Evolutionary conservation across 78 protist species (phyloP).

Genomic region (Bigelowiella natans): DNA sequence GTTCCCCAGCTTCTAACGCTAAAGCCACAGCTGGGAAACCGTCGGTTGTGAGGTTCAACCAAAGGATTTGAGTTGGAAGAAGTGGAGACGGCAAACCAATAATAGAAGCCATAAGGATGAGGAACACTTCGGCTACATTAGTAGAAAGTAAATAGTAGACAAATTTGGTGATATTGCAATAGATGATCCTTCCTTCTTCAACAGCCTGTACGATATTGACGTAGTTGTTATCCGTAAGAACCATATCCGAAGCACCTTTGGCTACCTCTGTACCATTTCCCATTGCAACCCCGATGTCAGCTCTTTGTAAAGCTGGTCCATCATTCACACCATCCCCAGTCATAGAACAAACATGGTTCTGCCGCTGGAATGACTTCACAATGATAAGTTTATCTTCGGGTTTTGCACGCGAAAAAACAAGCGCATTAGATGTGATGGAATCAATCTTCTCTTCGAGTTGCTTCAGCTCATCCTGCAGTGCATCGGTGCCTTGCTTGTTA

Average conservation of each 20-base stretch:
- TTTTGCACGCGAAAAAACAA: background rate
- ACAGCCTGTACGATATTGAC: constrained; percentile 76
- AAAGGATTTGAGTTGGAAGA: background rate
- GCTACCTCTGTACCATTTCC: constrained; percentile 82
- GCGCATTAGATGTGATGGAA: background rate
- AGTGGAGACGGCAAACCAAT: background rate
- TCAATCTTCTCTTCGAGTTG: background rate
- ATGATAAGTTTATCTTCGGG: background rate
- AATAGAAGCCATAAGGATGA: background rate
- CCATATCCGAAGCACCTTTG: constrained; percentile 85
- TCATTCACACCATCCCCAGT: constrained; percentile 96
- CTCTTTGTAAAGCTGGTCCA: constrained; percentile 88
- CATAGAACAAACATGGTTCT: constrained; percentile 44
- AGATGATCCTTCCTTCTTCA: constrained; percentile 83
- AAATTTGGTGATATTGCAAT: constrained; percentile 81
- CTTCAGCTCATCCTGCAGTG: background rate
- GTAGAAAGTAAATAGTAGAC: constrained; percentile 67
- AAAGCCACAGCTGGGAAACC: background rate
- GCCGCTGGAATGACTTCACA: background rate
- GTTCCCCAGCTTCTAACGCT: background rate
- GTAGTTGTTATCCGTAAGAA: constrained; percentile 80
- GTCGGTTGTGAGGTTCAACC: background rate
- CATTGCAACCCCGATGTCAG: constrained; percentile 61
- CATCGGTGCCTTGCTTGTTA: background rate
- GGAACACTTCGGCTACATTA: constrained; percentile 23